A percentile compares a stretch with the other conserved stretches of the same genome.
Conservation (phyloP, 2,329 filamentous ascomycete species). For the Teratosphaeria destructans region DNA sequence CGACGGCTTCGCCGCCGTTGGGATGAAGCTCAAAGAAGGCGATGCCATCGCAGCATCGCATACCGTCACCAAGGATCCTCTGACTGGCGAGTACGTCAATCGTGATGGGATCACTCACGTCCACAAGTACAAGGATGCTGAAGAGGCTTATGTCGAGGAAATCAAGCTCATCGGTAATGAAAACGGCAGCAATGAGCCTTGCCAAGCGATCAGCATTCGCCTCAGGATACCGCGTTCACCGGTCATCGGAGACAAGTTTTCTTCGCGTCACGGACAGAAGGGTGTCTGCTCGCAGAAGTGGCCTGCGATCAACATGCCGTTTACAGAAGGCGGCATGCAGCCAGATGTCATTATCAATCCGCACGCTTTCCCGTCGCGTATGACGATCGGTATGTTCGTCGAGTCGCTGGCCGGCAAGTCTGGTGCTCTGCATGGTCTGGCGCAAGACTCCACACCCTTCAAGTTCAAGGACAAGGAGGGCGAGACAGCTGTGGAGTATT, state of each 20-base stretch:
- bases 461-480: constrained; percentile 69
- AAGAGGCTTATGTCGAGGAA: constrained; percentile 83
- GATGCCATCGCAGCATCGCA: constrained; percentile 85
- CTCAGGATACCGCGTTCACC: constrained; percentile 82
- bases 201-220: constrained; percentile 85
- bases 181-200: constrained; percentile 69
- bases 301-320: constrained; percentile 89
- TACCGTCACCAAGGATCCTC: constrained; percentile 65
- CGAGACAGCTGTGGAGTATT: constrained; percentile 85
- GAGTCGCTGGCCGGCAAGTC: constrained; percentile 94
- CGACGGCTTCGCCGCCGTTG: constrained; percentile 77
- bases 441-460: constrained; percentile 93
- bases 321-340: constrained; percentile 91
- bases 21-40: constrained; percentile 65
- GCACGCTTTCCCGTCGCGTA: constrained; percentile 96
- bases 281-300: constrained; percentile 95
- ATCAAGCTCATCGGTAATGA: constrained; percentile 84
- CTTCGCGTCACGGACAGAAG: constrained; percentile 95
- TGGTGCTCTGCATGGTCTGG: constrained; percentile 85
- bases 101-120: constrained; percentile 76
- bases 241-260: constrained; percentile 97
- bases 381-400: constrained; percentile 99
- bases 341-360: constrained; percentile 98
- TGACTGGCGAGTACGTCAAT: constrained; percentile 69
- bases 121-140: constrained; percentile 88